Base-by-base conservation (phyloP, 371 early-diverging fungal genomes). In the Funneliformis caledonium region DNA sequence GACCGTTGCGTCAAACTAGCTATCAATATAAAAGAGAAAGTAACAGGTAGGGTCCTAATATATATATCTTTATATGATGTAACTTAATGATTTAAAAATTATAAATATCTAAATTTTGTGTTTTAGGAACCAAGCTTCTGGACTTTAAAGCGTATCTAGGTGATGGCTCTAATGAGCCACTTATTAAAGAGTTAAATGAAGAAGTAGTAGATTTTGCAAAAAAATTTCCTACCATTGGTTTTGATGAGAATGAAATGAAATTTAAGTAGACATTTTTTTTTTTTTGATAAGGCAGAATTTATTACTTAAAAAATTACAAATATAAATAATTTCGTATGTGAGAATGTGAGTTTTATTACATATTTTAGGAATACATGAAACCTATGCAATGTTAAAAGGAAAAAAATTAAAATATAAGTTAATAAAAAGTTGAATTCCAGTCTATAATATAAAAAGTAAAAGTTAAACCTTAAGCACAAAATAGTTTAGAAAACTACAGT, bases 1-100 rank as follows among this genome's bases (percentile, higher is more conserved):
- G 93, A 97, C 84, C 88, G 92, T 33, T 96, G 94, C 67, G 94
- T 97, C 47, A 77, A 83, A 37, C 92, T 97, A 82, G 88, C 94
- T 67, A 81, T 88, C 80, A 88, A 91, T 4, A 88, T 89, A 67
- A 89, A 91, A 83, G 82, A 83, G 83, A 89, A 90, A 86, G 88
- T 90, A 2, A 70, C 82, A 65, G 85, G 89, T 68, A 88, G 85
- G 84, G 70, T 37, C 60, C 9, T 37, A 11, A 19, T 16, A 43
- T 68, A 68, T 11, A 67, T 43, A 33, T 47, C 1, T 45, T 47
- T n/a, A 70, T 70, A 14, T 26, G 26, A 26, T 26, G 26, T 26
- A 26, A 26, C 26, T 26, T 26, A 26, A 26, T 26, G 26, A 47
- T 47, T 70, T 0, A 37, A 2, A 43, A 26, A 37, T 16, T 37